Conservation (phyloP, 345 rosid genomes). For the Salix brachista region DNA sequence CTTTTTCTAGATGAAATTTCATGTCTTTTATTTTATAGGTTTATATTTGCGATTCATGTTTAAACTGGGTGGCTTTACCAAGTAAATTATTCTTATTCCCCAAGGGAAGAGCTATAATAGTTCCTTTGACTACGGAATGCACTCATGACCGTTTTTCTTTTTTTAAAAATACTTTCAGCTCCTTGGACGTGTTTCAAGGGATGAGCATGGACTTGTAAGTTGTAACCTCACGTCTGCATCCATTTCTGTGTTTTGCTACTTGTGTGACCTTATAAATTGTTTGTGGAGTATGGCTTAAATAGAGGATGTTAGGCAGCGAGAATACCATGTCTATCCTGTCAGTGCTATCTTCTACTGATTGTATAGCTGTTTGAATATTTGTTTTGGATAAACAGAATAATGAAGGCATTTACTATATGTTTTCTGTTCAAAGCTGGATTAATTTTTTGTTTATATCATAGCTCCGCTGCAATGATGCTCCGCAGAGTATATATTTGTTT, state of each 20-base stretch:
- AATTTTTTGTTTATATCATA: not conserved
- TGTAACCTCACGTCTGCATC: not conserved
- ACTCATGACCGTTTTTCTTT: not conserved
- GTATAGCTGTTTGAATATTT: not conserved
- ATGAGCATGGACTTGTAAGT: not conserved
- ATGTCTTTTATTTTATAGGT: not conserved
- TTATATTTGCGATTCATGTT: not conserved
- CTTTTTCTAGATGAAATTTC: slow-evolving; percentile 8
- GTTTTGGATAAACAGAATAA: not conserved
- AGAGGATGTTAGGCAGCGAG: not conserved
- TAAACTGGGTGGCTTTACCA: not conserved
- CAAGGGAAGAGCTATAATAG: not conserved
- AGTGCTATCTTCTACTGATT: not conserved
- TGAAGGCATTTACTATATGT: not conserved
- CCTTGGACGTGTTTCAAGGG: not conserved
- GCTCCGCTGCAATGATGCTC: not conserved
- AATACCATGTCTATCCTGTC: not conserved
- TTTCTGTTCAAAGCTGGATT: not conserved
- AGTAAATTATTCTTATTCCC: not conserved
- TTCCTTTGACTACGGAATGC: not conserved
- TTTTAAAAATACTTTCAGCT: not conserved
- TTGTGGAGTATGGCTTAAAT: not conserved
- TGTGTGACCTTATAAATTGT: not conserved
- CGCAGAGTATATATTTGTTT: not conserved
- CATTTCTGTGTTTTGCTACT: not conserved